These are phyloP conservation scores for Dactylellina parvicollis DNA, from an alignment of 2,329 filamentous ascomycete species.

Conservation along the genomic window DNA sequence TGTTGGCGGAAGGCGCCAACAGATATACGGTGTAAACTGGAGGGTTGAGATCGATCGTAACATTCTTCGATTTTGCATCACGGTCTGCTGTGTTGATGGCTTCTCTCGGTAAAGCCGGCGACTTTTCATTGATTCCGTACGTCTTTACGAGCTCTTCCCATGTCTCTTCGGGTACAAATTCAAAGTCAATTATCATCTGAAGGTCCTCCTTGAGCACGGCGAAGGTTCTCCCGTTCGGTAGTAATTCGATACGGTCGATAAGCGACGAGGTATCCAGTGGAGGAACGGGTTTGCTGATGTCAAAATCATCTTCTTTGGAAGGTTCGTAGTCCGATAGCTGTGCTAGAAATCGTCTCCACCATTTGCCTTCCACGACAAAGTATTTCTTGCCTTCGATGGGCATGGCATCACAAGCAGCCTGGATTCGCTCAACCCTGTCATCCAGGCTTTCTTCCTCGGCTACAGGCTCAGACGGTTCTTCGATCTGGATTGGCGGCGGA, in stretches of 20 bases:
- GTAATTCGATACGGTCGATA: constrained; percentile 30
- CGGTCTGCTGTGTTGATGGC: constrained; percentile 79
- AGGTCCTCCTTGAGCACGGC: constrained; percentile 33
- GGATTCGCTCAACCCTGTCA: constrained; percentile 75
- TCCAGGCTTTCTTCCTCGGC: constrained; percentile 63
- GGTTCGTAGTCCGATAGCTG: constrained; percentile 62
- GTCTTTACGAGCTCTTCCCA: constrained; percentile 83
- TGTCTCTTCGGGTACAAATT: constrained; percentile 78
- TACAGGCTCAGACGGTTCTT: constrained; percentile 15
- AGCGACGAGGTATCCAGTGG: constrained; percentile 30
- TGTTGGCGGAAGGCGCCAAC: constrained; percentile 68
- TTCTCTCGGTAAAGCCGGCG: constrained; percentile 76
- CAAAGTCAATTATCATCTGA: constrained; percentile 73
- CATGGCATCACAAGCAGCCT: constrained; percentile 64
- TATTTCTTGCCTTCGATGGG: constrained; percentile 77
- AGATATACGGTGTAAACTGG: constrained; percentile 86
- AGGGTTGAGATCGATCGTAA: constrained; percentile 84
- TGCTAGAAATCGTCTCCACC: constrained; percentile 78
- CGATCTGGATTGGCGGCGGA: constrained; percentile 24
- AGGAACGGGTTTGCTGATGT: constrained; percentile 77
- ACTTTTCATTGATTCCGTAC: constrained; percentile 79
- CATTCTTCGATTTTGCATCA: constrained; percentile 69
- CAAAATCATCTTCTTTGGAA: constrained; percentile 67
- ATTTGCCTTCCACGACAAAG: constrained; percentile 80
- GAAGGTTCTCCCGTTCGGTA: constrained; percentile 39